Base-by-base conservation (phyloP, 2,329 filamentous ascomycete genomes). In the Neofusicoccum umdonicola region DNA sequence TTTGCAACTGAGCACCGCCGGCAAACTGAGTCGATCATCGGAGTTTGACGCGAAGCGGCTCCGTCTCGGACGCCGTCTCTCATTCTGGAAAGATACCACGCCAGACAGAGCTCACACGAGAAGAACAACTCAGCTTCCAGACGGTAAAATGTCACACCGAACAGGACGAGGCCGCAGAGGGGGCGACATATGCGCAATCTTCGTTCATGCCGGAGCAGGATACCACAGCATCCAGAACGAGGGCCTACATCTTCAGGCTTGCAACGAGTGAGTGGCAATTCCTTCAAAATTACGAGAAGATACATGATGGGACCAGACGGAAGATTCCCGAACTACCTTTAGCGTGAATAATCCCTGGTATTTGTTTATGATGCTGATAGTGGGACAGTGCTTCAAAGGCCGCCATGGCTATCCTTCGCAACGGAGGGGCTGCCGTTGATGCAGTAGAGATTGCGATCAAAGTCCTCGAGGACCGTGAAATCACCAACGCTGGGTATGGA, bases 401-500 rank as follows among this genome's bases (percentile, higher is more conserved):
- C 71, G 93, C 87, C 39, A 97, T 98, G 91, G 84, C 84, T 58
- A 84, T 96, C 66, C 81, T 99, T 66, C 90, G 86, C 71, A 86
- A 85, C 67, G 95, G 95, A 27, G 90, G 89, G 9, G 87, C 88
- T 47, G 92, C 95, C 4, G 84, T 94, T 3, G 92, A 98, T 73
- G 95, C 93, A 15, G 90, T 97, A 22, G 95, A 97, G 77, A 89
- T 90, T 58, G 92, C 95, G 35, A 88, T 99, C 71, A 91, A 90
- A 69, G 83, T 92, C 19, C 87, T 99, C 17, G 95, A 99, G 78
- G 92, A 99, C 74, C 89, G 90, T 65, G 93, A 97, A 72, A 96
- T 99, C 69, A 99, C 96, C 41, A 99, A 99, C 76, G 91, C 94
- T 42, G 95, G 95, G 0, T 98, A 91, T 74, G 95, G 96, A 52